Evolutionary conservation across 2,329 filamentous ascomycete species (phyloP), one percentile per base, ranked within the genome.

Genomic region (Fonsecaea pugnacius): DNA sequence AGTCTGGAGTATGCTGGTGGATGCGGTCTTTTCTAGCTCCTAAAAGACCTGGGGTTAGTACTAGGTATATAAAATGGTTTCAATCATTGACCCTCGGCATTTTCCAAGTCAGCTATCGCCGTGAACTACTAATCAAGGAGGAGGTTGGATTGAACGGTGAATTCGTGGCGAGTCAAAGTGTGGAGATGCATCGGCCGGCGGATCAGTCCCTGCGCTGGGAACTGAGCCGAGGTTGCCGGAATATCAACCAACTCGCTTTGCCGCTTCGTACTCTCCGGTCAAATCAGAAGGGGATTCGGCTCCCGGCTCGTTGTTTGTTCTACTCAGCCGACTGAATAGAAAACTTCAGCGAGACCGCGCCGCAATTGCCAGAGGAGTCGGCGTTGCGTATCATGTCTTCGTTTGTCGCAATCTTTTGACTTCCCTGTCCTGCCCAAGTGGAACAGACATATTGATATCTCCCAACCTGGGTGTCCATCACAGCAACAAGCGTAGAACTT

Each of bases 41-140:
- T 1, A 53, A 27, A 12, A 27, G 21, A n/a, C 48, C 24, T 58
- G 18, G 40, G 40, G 53, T 12, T 38, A 38, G 35, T 38, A 14
- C 4, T 14, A 16, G 21, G 27, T 48, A 58, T 58, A 58, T 58
- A 50, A 48, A 56, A 48, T 46, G 40, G 40, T 46, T 32, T 33
- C 40, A 27, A 35, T 30, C 27, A 30, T 32, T 58, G 55, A 30
- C 55, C 55, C 55, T 58, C 55, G 55, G 55, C 38, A 58, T 48
- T 43, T 40, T 40, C 54, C 48, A 33, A 21, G 40, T 18, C 27
- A 43, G 32, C 55, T 58, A 38, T 48, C 33, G 18, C 55, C 40
- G 38, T 16, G n/a, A 4, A 48, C 6, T 24, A 32, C 54, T 57
- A 57, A 46, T 46, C 38, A 57, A 43, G 36, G 8, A 48, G 10